phyloP scores from a whole-genome alignment of 495 filamentous ascomycete species.

The Aspergillus haitiensis region DNA sequence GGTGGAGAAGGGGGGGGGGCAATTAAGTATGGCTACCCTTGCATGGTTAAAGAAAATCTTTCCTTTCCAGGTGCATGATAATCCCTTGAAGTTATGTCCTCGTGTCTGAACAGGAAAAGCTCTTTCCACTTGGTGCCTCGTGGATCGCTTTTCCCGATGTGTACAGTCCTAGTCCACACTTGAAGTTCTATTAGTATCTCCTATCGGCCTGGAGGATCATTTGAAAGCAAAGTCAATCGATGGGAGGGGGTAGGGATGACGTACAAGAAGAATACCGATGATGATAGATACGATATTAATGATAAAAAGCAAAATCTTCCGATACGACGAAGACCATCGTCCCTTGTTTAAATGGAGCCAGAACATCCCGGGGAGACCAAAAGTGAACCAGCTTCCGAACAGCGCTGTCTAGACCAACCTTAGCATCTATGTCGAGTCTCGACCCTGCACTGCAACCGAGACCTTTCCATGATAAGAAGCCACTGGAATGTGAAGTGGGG shows the following conservation, averaged over 20 bases:
- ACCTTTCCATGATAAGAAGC: no score
- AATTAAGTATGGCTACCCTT: no score
- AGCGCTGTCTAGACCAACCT: conserved; percentile 9
- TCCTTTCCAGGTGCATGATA: no score
- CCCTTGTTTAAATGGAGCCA: conserved; percentile 45
- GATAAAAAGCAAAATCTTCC: conserved; percentile 35
- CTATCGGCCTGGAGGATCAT: background rate
- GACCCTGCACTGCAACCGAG: no score
- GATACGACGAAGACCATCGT: conserved; percentile 29
- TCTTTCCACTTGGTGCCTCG: conserved; percentile 5
- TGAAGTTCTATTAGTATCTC: background rate
- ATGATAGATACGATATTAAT: conserved; percentile 34
- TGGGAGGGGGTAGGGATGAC: conserved; percentile 15
- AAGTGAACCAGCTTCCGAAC: conserved; percentile 40
- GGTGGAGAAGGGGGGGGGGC: no score
- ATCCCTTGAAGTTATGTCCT: no score
- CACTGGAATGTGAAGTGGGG: conserved; percentile 7
- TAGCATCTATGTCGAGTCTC: background rate
- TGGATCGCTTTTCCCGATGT: conserved; percentile 20
- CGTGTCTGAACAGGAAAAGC: conserved; percentile 23
- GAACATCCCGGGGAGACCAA: conserved; percentile 44
- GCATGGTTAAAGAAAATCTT: no score
- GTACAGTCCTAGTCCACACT: conserved; percentile 19
- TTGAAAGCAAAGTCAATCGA: background rate
- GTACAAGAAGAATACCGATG: conserved; percentile 38